Base-by-base conservation (phyloP, 1,284 basidiomycete species). In the Moesziomyces sp. region DNA sequence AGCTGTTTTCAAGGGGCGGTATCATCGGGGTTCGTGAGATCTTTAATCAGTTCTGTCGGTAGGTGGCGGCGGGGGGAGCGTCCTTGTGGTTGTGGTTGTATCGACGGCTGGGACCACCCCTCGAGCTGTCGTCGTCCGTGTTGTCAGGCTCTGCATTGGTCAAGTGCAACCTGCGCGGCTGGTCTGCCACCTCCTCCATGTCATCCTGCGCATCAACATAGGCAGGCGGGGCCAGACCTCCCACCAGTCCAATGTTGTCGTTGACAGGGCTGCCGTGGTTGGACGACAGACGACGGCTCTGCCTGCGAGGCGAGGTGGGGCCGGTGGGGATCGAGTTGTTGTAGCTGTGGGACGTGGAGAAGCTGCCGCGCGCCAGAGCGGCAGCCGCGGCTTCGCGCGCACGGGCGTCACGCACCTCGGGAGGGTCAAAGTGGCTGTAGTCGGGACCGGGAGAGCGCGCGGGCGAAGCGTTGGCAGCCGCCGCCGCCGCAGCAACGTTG, bases 341-440 rank as follows among this genome's bases (percentile, higher is more conserved):
- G 44, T 72, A 48, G 49, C 51, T 56, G 33, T 64, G 28, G 3
- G 58, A 38, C 11, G 55, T 58, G 3, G 61, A 71, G 55, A 52
- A 58, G 42, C 58, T 63, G 38, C 51, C 61, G 1, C 59, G 43
- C 1, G 50, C 56, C 7, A 70, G 30, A 3, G 71, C 69, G 5
- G 61, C 70, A 38, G 59, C 72, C 18, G 77, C 76, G n/a, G 71
- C 71, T 50, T 80, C 66, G 19, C 70, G 53, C 13, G 67, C 73
- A n/a, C 79, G 69, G 23, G 61, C 62, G 28, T 76, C 77, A 11
- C 77, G 70, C 21, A 80, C 74, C 50, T 80, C 79, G 26, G 77
- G 77, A 16, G 79, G 75, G 58, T 80, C 79, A 49, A 80, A 72
- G 53, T 80, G 78, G 54, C 56, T 69, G 63, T 80, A 80, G 35